Evolutionary conservation across 495 filamentous ascomycete species (phyloP), one percentile per base, ranked within the genome.

Genomic region (Trichoderma erinaceum): DNA sequence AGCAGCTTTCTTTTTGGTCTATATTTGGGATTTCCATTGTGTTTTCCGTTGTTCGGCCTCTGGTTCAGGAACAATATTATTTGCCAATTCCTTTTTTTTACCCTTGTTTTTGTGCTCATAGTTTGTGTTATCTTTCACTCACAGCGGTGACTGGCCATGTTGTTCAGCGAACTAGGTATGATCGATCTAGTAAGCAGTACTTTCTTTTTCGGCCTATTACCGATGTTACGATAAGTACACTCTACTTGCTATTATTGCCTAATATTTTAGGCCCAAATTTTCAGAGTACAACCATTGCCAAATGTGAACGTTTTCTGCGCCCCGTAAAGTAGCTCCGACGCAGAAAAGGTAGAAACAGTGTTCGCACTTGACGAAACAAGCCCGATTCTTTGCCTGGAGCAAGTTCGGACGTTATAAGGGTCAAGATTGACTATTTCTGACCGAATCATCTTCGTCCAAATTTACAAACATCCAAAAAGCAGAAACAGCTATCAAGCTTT

Each of bases 351-450:
- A 7, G 7, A 38, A 38, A 4, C 21, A n/a, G 2, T 11, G 16
- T 2, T 56, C 50, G 50, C 48, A 21, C 52, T 61, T 61, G 52
- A 61, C 52, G 3, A 61, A 61, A 21, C 23, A 12, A 29, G 27
- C 13, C 21, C 50, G 50, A 56, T 10, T 3, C n/a, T 61, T 61
- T 61, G 52, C 52, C 52, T 61, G 52, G 52, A 21, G 52, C 52
- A 61, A 61, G 11, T 32, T 61, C 52, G 52, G 27, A 6, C 18
- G 2, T 46, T 46, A 35, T 16, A 50, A n/a, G n/a, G 15, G 2
- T 2, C 1, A n/a, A 21, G 46, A 50, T 3, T 0, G n/a, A n/a
- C 15, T n/a, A 18, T n/a, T 50, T n/a, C 46, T 15, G n/a, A 50
- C 46, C 15, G n/a, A n/a, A 50, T 35, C 6, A n/a, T n/a, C 7